These are phyloP conservation scores for Melampsora medusae DNA, from an alignment of 1,284 basidiomycete genomes.

Conservation along the genomic window DNA sequence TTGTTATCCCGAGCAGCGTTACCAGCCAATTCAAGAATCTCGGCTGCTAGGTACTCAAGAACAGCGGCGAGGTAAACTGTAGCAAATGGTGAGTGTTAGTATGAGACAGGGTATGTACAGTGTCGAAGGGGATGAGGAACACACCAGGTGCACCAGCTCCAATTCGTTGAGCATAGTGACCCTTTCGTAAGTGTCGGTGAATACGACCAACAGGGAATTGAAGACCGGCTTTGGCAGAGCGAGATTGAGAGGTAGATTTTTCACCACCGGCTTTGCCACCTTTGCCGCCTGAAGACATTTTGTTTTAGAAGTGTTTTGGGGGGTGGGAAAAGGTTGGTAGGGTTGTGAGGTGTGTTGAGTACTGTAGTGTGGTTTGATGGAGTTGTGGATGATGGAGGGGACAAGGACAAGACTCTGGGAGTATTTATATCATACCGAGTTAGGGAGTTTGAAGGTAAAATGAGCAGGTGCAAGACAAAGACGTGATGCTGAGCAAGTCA, in stretches of 20 bases:
- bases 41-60: constrained; percentile 78
- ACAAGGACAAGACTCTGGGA: not conserved
- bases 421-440: not conserved
- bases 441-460: too few relatives aligned
- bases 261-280: constrained; percentile 44
- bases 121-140: constrained; percentile 51
- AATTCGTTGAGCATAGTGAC: constrained; percentile 76
- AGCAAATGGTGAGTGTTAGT: constrained; percentile 50
- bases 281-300: constrained; percentile 39
- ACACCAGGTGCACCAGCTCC: constrained; percentile 71
- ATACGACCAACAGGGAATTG: constrained; percentile 84
- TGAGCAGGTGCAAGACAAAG: too few relatives aligned
- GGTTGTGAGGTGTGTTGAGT: not conserved
- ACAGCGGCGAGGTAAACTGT: constrained; percentile 81
- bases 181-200: constrained; percentile 78
- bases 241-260: constrained; percentile 57
- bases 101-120: not conserved
- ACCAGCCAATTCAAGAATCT: constrained; percentile 82
- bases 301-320: not conserved
- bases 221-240: constrained; percentile 76
- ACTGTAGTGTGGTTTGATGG: too few relatives aligned
- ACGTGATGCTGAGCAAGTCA: too few relatives aligned
- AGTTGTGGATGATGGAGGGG: not conserved
- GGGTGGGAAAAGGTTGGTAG: not conserved
- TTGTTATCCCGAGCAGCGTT: constrained; percentile 71